Percentiles rank a stretch among this genome's conserved stretches.
These are phyloP conservation scores for Tilletia horrida DNA, from an alignment of 1,284 basidiomycete species.

Conservation along the genomic window DNA sequence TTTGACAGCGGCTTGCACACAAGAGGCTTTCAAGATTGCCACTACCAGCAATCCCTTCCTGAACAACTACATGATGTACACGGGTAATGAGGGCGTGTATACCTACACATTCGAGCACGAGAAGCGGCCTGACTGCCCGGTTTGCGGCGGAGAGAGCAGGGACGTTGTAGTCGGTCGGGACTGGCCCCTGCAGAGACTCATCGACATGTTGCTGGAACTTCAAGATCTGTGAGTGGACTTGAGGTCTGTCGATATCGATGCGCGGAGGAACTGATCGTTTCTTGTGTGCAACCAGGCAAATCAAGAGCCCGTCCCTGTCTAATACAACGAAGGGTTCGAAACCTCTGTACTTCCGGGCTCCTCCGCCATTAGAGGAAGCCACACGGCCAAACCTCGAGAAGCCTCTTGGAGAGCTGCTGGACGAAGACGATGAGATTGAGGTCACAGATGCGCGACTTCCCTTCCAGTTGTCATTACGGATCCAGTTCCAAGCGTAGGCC, in stretches of 20 bases:
- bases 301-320: conserved; percentile 38
- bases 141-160: conserved; percentile 79
- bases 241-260: too few relatives aligned
- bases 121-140: conserved; percentile 86
- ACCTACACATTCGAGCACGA: conserved; percentile 97
- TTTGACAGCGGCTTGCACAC: conserved; percentile 82
- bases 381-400: conserved; percentile 86
- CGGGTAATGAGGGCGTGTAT: conserved; percentile 93
- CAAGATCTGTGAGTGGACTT: conserved; percentile 40
- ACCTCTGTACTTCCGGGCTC: conserved; percentile 83
- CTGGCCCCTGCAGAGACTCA: conserved; percentile 32
- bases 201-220: conserved; percentile 39
- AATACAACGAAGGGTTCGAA: conserved; percentile 21
- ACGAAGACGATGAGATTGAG: conserved; percentile 70
- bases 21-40: conserved; percentile 98
- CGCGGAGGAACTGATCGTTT: too few relatives aligned
- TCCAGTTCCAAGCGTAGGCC: conserved; percentile 61
- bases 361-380: conserved; percentile 78
- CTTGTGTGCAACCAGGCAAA: conserved; percentile 27
- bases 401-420: conserved; percentile 74
- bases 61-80: conserved; percentile 88
- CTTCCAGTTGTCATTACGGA: conserved; percentile 58
- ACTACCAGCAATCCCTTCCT: conserved; percentile 89
- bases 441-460: conserved; percentile 86
- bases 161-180: conserved; percentile 24